Conservation (phyloP, 2,329 filamentous ascomycete species). For the Trichoderma brevicompactum region DNA sequence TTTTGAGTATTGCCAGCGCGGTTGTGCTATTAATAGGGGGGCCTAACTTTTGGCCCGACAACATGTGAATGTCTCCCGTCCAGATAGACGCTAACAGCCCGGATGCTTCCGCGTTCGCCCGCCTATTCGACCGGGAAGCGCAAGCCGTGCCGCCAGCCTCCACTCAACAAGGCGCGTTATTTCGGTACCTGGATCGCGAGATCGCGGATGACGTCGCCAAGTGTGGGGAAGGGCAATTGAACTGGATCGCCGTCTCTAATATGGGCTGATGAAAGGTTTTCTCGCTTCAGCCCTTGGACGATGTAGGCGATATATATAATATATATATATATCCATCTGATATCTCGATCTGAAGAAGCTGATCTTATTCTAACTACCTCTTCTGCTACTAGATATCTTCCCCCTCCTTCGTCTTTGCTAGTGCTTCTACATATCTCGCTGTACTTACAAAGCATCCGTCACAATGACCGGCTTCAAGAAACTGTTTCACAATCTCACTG, state of each 20-base stretch:
- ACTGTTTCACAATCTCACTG: not conserved
- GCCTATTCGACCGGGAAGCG: not conserved
- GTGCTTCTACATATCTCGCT: not conserved
- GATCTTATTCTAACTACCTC: too few species aligned
- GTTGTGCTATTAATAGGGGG: not conserved
- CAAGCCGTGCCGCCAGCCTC: conserved; percentile 12
- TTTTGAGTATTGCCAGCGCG: not conserved
- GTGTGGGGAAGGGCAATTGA: conserved; percentile 10
- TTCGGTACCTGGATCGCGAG: not conserved
- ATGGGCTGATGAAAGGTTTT: too few species aligned
- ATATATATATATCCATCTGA: too few species aligned
- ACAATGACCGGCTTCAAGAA: conserved; percentile 24
- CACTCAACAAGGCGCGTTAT: conserved; percentile 13
- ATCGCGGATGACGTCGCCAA: conserved; percentile 2
- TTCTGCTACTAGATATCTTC: too few species aligned
- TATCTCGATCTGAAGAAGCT: too few species aligned
- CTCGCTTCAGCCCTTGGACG: too few species aligned
- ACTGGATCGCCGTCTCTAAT: not conserved
- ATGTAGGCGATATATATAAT: too few species aligned
- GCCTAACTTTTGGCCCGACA: too few species aligned
- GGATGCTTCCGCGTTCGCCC: conserved; percentile 11
- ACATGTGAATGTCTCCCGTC: not conserved
- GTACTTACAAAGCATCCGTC: not conserved
- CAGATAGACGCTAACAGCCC: not conserved
- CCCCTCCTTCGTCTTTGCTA: not conserved